Base-by-base conservation (phyloP, 2,329 filamentous ascomycete genomes). In the Didymella segeticola region DNA sequence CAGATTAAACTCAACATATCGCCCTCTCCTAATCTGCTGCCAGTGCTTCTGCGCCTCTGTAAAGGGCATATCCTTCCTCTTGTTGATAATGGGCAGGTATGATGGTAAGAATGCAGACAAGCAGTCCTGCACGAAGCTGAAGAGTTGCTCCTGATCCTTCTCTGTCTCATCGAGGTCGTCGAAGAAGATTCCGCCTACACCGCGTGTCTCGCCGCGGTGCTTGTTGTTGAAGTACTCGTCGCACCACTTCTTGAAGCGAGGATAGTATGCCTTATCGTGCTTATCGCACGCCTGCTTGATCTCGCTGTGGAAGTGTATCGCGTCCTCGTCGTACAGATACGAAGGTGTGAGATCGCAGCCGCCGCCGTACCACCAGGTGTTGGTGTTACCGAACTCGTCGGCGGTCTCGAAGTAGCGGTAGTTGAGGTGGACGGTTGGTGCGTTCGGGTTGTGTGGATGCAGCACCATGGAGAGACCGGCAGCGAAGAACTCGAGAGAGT, bases 381-480 rank as follows among this genome's bases (percentile, higher is more conserved):
- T 91, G 46, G 82, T 88, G 62, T 82, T 89, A 36, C 90, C 91
- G 66, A 93, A 89, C 8, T 89, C 85, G 67, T 93, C 89, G 56
- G 90, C 89, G 1, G 95, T 99, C 80, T 99, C 95, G 71, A 99
- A 99, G 78, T 99, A 99, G 52, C 95, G 87, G 81, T 98, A 98
- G 81, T 99, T 99, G 65, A 99, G 83, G 75, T 99, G 95, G 15
- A 99, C 95, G 0, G 95, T 99, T 0, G 95, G 95, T 7, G 93
- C 93, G 89, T 96, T 96, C 41, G 95, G 95, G 77, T 99, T 99
- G 67, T 86, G 83, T 2, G 95, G 95, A 75, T 99, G 95, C 46
- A 98, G 81, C 22, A 99, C 93, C 75, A 99, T 83, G 70, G 92
- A 96, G 47, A 99, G 81, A 5, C 95, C 95, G 1, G 93, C 90